Evolutionary conservation across 371 early-diverging fungal genomes (phyloP).

Genomic region (Gilbertella persicaria): DNA sequence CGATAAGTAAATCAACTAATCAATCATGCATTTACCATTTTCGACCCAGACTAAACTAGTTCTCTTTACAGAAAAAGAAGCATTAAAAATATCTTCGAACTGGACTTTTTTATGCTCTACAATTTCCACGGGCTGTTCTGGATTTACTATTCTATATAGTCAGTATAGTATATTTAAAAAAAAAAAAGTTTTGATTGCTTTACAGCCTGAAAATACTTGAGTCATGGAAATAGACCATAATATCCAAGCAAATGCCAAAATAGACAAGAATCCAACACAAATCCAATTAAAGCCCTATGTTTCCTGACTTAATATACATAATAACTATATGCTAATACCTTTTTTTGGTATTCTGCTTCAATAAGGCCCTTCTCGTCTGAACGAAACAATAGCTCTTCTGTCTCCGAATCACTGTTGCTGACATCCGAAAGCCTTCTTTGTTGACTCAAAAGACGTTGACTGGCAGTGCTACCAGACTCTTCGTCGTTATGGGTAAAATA

Average conservation of each 20-base stretch:
- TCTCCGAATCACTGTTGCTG: background rate
- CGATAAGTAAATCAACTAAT: background rate
- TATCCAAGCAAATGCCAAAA: conserved; percentile 21
- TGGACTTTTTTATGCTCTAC: too few species aligned
- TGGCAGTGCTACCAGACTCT: background rate
- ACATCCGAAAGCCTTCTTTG: background rate
- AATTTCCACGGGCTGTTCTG: too few species aligned
- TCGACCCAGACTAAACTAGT: conserved; percentile 55
- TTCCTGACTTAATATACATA: background rate
- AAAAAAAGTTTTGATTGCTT: too few species aligned
- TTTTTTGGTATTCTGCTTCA: background rate
- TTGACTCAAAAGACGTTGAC: background rate
- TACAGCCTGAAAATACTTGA: conserved; percentile 15
- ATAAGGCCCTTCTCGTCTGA: background rate
- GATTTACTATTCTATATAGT: too few species aligned
- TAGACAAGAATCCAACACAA: conserved; percentile 22
- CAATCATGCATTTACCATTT: conserved; percentile 38
- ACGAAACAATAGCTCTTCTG: background rate
- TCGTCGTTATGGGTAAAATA: background rate
- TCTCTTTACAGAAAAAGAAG: conserved; percentile 43
- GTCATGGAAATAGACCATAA: conserved; percentile 34
- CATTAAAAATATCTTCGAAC: conserved; percentile 54
- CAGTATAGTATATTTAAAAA: too few species aligned
- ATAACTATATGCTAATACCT: background rate
- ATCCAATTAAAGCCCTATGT: conserved; percentile 22